Conservation (phyloP, 2,329 filamentous ascomycete species). For the Triangularia setosa region DNA sequence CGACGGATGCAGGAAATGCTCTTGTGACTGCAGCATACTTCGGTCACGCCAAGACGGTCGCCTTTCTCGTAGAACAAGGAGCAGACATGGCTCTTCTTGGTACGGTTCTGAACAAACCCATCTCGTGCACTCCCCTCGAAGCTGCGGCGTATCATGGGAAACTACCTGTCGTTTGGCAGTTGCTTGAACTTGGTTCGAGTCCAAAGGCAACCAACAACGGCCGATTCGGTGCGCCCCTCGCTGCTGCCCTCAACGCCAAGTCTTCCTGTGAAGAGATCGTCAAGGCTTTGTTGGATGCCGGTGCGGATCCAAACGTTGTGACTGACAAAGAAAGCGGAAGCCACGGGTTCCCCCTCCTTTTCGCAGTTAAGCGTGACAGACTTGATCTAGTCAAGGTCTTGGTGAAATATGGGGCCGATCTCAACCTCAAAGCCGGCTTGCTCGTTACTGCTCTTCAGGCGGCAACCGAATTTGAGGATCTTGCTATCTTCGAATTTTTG, state of each 20-base stretch:
- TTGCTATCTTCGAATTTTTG: not conserved
- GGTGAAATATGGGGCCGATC: constrained; percentile 2
- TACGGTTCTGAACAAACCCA: not conserved
- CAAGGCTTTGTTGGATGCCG: constrained; percentile 1
- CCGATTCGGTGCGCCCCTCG: not conserved
- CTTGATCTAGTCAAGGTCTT: not conserved
- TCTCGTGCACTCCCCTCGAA: not conserved
- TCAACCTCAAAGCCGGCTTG: not conserved
- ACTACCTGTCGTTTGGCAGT: not conserved
- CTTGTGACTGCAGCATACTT: not conserved
- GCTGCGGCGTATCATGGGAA: not conserved
- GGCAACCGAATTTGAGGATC: not conserved
- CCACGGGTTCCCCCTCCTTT: not conserved
- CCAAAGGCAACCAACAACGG: not conserved
- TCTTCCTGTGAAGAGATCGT: not conserved
- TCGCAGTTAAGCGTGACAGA: not conserved
- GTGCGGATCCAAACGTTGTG: not conserved
- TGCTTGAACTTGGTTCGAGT: constrained; percentile 3
- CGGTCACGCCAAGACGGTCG: not conserved
- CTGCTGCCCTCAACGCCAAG: not conserved
- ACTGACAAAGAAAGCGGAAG: not conserved
- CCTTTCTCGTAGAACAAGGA: not conserved
- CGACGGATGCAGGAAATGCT: not conserved
- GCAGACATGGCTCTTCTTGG: not conserved
- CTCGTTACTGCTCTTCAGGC: not conserved